Evolutionary conservation across 1,284 basidiomycete genomes (phyloP).

Genomic region (Pisolithus thermaeus): DNA sequence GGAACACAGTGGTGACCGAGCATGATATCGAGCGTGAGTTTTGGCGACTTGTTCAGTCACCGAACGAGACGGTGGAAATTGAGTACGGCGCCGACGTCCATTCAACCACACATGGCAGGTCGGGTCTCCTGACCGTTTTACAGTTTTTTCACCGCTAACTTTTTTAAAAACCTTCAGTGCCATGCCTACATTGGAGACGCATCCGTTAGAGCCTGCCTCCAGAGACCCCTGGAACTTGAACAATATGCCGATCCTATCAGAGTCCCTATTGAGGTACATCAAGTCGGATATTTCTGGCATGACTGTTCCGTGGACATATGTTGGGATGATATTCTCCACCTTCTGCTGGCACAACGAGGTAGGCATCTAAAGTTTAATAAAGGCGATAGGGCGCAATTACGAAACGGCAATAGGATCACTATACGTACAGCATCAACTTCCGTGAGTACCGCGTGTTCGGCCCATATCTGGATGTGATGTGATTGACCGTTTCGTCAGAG

Average conservation of each 20-base stretch:
- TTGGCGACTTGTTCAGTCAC: constrained; percentile 91
- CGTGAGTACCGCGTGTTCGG: constrained; percentile 50
- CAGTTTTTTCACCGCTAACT: constrained; percentile 29
- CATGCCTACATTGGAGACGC: constrained; percentile 91
- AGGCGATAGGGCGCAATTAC: constrained; percentile 16
- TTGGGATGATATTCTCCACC: constrained; percentile 98
- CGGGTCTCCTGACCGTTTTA: constrained; percentile 21
- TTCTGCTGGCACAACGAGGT: constrained; percentile 99
- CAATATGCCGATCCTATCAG: constrained; percentile 88
- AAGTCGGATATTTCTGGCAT: constrained; percentile 99
- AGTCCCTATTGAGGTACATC: constrained; percentile 88
- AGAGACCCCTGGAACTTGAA: constrained; percentile 97
- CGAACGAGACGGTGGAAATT: constrained; percentile 90
- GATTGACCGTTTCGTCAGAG: constrained; percentile 49
- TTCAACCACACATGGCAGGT: constrained; percentile 96
- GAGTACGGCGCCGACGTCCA: constrained; percentile 99
- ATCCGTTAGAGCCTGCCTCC: constrained; percentile 83
- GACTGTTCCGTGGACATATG: constrained; percentile 99
- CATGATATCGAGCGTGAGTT: constrained; percentile 94
- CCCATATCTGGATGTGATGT: constrained; percentile 13
- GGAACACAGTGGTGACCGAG: constrained; percentile 71
- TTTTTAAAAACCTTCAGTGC: constrained; percentile 51
- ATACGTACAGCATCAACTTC: constrained; percentile 94
- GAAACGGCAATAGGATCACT: constrained; percentile 71
- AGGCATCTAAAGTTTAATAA: constrained; percentile 19